Base-by-base conservation (phyloP, 129 eudicot genomes). In the Erigeron canadensis region DNA sequence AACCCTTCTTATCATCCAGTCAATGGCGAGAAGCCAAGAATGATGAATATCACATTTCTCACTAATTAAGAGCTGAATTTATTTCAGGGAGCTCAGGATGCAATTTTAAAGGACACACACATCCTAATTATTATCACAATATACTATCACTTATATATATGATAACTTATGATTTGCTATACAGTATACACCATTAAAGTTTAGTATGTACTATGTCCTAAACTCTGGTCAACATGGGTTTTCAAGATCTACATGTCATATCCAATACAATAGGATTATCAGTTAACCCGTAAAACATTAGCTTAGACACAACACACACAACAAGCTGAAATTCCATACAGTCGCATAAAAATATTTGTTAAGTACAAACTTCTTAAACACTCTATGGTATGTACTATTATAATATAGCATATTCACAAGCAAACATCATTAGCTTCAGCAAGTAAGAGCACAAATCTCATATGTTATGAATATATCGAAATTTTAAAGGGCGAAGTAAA, bases 261-360 rank as follows among this genome's bases (percentile, higher is more conserved):
- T 34, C 68, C 59, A 45, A 60, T 3, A 7, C 59, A 45, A 60
- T 3, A 7, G 43, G 37, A 37, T 11, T 37, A 34, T 34, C 10
- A 38, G 12, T 10, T 9, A 43, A 7, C 28, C 13, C 37, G 42
- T 16, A 47, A 47, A 17, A n/a, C 60, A 65, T 17, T 28, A 48
- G 61, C 47, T 9, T 40, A 28, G 18, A 23, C 78, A 64, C 65
- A 40, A 15, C 54, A 51, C 64, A 74, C 41, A 28, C 41, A 38
- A 50, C 70, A 19, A 50, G 5, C 50, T 12, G 13, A 65, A 10
- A 39, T 40, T 41, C 39, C 8, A 38, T 18, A 38, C 13, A 18
- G 18, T 39, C 34, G 28, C 22, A 38, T 19, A 64, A 17, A 64
- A 63, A 63, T 18, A 51, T 37, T 2, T 63, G 71, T 5, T 28